phyloP scores from a whole-genome alignment of 2,329 filamentous ascomycete species.

The Xylaria digitata region DNA sequence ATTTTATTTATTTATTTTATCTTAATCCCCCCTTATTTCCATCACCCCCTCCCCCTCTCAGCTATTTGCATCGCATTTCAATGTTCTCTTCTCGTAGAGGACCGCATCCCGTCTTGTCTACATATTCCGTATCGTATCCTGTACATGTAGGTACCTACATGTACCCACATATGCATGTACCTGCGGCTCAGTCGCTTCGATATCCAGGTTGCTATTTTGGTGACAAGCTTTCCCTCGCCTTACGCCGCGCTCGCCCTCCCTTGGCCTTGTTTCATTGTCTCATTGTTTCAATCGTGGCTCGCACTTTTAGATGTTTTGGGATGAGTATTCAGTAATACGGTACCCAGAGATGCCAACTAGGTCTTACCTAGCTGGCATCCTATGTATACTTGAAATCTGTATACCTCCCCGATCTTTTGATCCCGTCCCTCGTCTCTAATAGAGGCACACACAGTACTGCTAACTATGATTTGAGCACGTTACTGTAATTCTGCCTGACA shows the following conservation, averaged over 20 bases:
- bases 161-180: conserved; percentile 34
- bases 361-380: conserved; percentile 15
- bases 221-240: conserved; percentile 35
- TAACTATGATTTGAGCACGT: conserved; percentile 11
- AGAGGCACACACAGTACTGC: background rate
- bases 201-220: conserved; percentile 40
- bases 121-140: background rate
- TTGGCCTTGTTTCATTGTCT: conserved; percentile 36
- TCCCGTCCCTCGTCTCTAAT: background rate
- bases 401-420: conserved; percentile 17
- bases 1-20: conserved; percentile 4
- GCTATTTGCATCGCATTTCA: background rate
- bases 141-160: conserved; percentile 20
- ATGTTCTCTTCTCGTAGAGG: background rate
- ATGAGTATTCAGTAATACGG: conserved; percentile 10
- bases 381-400: conserved; percentile 15
- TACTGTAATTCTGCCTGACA: conserved; percentile 13
- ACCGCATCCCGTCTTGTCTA: background rate
- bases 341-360: conserved; percentile 14
- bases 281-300: conserved; percentile 32
- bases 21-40: background rate
- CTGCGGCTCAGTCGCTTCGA: conserved; percentile 40
- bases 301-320: conserved; percentile 14
- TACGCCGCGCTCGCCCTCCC: conserved; percentile 27
- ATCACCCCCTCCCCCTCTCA: no score